Conservation (phyloP, 805 yeast species). For the Metschnikowia santaceciliae region DNA sequence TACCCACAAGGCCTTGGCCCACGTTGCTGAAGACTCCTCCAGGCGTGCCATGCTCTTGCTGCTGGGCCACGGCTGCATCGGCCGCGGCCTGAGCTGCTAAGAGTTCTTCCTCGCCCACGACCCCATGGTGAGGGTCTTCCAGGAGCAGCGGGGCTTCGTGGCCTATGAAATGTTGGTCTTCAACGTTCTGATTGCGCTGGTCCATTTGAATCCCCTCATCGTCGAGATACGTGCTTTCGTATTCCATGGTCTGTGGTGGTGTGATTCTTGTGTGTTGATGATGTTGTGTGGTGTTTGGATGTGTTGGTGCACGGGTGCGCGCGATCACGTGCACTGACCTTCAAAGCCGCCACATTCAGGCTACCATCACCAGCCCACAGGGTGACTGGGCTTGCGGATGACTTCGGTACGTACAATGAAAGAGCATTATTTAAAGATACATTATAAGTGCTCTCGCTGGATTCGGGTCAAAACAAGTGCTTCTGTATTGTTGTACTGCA, state of each 20-base stretch:
- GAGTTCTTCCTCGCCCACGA: conserved; percentile 40
- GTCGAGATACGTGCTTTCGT: conserved; percentile 28
- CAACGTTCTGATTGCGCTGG: conserved; percentile 18
- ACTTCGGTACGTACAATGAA: too few species aligned
- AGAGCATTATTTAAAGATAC: too few species aligned
- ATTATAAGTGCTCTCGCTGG: too few species aligned
- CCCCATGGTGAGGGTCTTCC: conserved; percentile 11
- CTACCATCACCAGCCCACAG: too few species aligned
- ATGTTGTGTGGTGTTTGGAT: neutral
- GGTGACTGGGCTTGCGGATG: too few species aligned
- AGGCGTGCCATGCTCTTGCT: conserved; percentile 37
- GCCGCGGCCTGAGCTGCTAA: conserved; percentile 46
- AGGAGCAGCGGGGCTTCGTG: conserved; percentile 5
- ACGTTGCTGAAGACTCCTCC: conserved; percentile 81
- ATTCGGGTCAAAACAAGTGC: neutral
- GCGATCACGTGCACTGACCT: neutral
- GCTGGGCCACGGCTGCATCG: conserved; percentile 44
- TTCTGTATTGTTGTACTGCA: neutral
- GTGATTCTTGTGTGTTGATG: neutral
- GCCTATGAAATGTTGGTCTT: conserved; percentile 14
- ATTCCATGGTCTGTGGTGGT: conserved; percentile 16
- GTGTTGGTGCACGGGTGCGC: conserved; percentile 2
- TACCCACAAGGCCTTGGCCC: conserved; percentile 51
- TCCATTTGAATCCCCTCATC: conserved; percentile 25
- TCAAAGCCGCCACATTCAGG: too few species aligned